phyloP scores from a whole-genome alignment of 2,329 filamentous ascomycete genomes.

The Alternaria gaisen region DNA sequence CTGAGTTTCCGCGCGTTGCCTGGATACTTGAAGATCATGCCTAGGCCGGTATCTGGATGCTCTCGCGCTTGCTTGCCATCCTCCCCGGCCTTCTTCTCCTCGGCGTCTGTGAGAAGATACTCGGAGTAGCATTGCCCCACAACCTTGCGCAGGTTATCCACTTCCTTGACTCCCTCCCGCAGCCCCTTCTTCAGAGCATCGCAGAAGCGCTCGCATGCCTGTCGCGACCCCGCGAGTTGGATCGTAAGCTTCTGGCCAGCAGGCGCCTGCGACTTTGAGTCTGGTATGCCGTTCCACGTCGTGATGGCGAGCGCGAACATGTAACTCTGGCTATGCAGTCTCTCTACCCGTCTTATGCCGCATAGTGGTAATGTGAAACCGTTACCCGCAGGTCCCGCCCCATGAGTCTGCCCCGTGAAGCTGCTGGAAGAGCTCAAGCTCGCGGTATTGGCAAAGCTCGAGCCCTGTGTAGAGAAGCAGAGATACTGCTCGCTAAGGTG shows the following conservation, averaged over 20 bases:
- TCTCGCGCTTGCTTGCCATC: conserved; percentile 58
- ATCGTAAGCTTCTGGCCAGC: conserved; percentile 87
- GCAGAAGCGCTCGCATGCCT: conserved; percentile 93
- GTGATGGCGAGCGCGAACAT: conserved; percentile 93
- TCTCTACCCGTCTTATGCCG: conserved; percentile 88
- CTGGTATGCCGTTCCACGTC: conserved; percentile 79
- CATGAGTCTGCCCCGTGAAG: conserved; percentile 92
- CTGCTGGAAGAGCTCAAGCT: conserved; percentile 80
- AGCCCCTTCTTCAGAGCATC: conserved; percentile 93
- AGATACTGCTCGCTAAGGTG: conserved; percentile 94
- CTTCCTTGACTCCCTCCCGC: conserved; percentile 84
- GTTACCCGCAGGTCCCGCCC: conserved; percentile 90
- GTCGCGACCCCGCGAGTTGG: conserved; percentile 87
- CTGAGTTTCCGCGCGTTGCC: conserved; percentile 93
- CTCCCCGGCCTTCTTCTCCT: conserved; percentile 45
- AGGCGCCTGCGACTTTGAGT: conserved; percentile 54
- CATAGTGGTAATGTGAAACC: conserved; percentile 95
- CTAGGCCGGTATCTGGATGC: conserved; percentile 90
- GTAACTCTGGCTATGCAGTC: conserved; percentile 90
- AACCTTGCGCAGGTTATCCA: conserved; percentile 83
- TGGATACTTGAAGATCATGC: conserved; percentile 92
- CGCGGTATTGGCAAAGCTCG: conserved; percentile 83
- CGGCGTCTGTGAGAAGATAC: conserved; percentile 59
- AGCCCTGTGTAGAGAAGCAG: conserved; percentile 93
- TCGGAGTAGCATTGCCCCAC: conserved; percentile 86